Percentiles rank a stretch among this genome's conserved stretches.
These are phyloP conservation scores for Coleophoma crateriformis DNA, from an alignment of 2,329 filamentous ascomycete species.

Conservation along the genomic window DNA sequence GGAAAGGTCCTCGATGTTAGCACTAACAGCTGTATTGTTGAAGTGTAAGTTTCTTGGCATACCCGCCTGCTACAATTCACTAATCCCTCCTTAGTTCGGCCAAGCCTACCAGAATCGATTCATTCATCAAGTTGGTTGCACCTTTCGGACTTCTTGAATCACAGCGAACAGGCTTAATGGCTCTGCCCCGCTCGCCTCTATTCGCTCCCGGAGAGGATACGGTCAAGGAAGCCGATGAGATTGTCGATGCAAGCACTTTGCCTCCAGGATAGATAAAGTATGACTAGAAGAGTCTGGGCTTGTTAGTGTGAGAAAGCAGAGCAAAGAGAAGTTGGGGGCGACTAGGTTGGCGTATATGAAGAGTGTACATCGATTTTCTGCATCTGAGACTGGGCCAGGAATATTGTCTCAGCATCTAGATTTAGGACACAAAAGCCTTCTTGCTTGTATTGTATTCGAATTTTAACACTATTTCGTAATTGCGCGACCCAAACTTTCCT, in stretches of 20 bases:
- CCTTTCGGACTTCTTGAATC: slow-evolving; percentile 97
- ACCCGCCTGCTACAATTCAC: slow-evolving; percentile 4
- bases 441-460: not conserved
- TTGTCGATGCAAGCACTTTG: slow-evolving; percentile 90
- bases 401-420: too few relatives aligned
- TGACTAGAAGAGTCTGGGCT: slow-evolving; percentile 81
- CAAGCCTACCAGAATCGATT: slow-evolving; percentile 90
- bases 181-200: slow-evolving; percentile 86
- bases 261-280: slow-evolving; percentile 55
- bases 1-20: slow-evolving; percentile 97
- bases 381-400: too few relatives aligned
- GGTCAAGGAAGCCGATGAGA: slow-evolving; percentile 83
- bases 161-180: slow-evolving; percentile 93
- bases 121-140: slow-evolving; percentile 90
- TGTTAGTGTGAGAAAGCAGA: slow-evolving; percentile 88
- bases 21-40: slow-evolving; percentile 97
- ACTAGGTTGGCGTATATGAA: not conserved
- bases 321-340: slow-evolving; percentile 36
- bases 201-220: slow-evolving; percentile 65
- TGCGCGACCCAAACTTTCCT: too few relatives aligned
- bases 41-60: slow-evolving; percentile 61
- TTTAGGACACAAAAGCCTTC: too few relatives aligned
- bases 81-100: slow-evolving; percentile 50
- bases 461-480: not conserved
- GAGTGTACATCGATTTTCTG: too few relatives aligned